Percentiles rank a stretch among this genome's conserved stretches.
These are phyloP conservation scores for Aspergillus calidoustus DNA, from an alignment of 2,329 filamentous ascomycete species.

Conservation along the genomic window DNA sequence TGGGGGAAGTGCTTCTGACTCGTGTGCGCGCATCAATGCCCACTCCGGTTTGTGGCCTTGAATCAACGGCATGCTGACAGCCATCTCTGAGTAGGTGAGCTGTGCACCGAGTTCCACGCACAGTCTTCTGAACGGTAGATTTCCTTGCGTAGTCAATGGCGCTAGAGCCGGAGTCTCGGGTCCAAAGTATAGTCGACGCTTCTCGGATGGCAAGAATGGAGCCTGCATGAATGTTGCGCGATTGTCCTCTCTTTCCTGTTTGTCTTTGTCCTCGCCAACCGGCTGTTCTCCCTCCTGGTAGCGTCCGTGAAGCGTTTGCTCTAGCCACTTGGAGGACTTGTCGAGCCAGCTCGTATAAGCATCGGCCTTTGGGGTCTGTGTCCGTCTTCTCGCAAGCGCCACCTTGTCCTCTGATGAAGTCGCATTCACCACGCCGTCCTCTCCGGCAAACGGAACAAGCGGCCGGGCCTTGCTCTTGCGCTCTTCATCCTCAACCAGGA, in stretches of 20 bases:
- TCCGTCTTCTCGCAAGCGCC: conserved; percentile 73
- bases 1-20: conserved; percentile 77
- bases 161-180: conserved; percentile 92
- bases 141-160: conserved; percentile 94
- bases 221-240: conserved; percentile 83
- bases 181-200: conserved; percentile 90
- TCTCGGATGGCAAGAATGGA: conserved; percentile 88
- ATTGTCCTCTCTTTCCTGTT: conserved; percentile 65
- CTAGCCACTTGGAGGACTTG: conserved; percentile 57
- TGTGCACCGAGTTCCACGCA: conserved; percentile 89
- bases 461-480: conserved; percentile 48
- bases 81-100: conserved; percentile 98
- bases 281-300: conserved; percentile 43
- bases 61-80: conserved; percentile 84
- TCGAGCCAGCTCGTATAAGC: conserved; percentile 78
- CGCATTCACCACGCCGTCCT: conserved; percentile 75
- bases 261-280: conserved; percentile 35
- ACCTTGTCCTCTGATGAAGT: conserved; percentile 73
- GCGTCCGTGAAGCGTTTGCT: conserved; percentile 55
- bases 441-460: conserved; percentile 36
- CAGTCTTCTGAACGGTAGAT: conserved; percentile 88
- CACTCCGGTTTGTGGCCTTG: conserved; percentile 92
- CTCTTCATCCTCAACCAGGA: conserved; percentile 65
- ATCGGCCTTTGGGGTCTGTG: conserved; percentile 73
- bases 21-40: conserved; percentile 91